Evolutionary conservation across 371 early-diverging fungal species (phyloP).

Genomic region (Funneliformis caledonium): DNA sequence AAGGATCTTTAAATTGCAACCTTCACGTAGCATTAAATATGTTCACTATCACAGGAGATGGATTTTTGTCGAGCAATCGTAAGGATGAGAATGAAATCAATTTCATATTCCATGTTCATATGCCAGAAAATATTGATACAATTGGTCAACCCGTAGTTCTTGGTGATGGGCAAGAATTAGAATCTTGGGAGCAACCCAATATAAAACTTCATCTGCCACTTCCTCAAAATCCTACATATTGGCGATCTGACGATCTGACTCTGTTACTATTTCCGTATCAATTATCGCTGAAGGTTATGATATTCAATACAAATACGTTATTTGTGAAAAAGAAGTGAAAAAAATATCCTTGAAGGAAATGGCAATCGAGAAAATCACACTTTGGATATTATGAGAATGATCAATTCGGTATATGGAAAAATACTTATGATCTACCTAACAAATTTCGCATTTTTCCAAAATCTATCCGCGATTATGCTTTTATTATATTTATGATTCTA

Average conservation of each 20-base stretch:
- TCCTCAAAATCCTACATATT: neutral
- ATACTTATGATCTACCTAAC: neutral
- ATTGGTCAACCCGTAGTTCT: slow-evolving; percentile 18
- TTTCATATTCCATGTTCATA: slow-evolving; percentile 8
- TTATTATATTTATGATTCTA: slow-evolving; percentile 2
- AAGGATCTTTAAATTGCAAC: no score
- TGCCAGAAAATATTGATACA: neutral
- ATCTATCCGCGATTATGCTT: neutral
- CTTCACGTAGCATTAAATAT: no score
- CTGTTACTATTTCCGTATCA: neutral
- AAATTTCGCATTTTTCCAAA: neutral
- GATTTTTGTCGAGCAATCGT: no score
- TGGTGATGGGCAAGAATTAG: slow-evolving; percentile 22
- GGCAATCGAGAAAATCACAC: neutral
- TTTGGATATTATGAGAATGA: neutral
- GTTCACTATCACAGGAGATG: no score
- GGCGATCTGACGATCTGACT: slow-evolving; percentile 24
- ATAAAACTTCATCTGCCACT: slow-evolving; percentile 20
- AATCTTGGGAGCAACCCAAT: neutral
- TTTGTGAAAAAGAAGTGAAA: neutral
- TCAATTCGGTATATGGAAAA: neutral
- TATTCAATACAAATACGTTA: slow-evolving; percentile 25
- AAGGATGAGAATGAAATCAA: no score
- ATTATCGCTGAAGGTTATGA: neutral
- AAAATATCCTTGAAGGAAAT: neutral